These are phyloP conservation scores for Monilinia aucupariae DNA, from an alignment of 2,329 filamentous ascomycete species.

Conservation along the genomic window DNA sequence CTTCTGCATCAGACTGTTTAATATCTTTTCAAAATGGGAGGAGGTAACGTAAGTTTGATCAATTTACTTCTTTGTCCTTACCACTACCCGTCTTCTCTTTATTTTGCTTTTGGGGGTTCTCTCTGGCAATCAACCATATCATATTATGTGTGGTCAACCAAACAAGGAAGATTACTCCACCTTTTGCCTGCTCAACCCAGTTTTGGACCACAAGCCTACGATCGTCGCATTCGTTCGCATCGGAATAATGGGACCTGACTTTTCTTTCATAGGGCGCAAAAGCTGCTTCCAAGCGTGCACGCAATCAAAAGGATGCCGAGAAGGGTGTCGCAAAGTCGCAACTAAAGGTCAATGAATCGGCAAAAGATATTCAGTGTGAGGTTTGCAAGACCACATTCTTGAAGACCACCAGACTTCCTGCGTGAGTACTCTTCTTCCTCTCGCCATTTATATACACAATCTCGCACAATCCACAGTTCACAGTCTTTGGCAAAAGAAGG, in stretches of 20 bases:
- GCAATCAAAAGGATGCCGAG: conserved; percentile 58
- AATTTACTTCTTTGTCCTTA: background rate
- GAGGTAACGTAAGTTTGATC: conserved; percentile 20
- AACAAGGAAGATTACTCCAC: background rate
- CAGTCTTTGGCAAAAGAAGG: background rate
- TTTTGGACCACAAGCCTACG: background rate
- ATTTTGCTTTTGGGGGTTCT: background rate
- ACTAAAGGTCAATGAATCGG: conserved; percentile 64
- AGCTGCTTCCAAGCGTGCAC: conserved; percentile 67
- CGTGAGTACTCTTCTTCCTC: conserved; percentile 44
- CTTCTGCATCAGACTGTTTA: background rate
- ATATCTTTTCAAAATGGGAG: conserved; percentile 19
- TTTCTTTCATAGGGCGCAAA: conserved; percentile 52
- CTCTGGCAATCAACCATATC: background rate
- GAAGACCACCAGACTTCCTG: conserved; percentile 67
- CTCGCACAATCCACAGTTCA: background rate
- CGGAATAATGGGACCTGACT: conserved; percentile 6
- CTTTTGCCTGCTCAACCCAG: conserved; percentile 3
- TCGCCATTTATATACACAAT: background rate
- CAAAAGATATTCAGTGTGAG: conserved; percentile 71
- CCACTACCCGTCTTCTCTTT: background rate
- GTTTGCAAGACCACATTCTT: conserved; percentile 75
- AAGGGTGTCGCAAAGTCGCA: conserved; percentile 54
- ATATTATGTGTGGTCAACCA: no score
- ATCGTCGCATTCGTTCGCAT: background rate